Percentiles rank a stretch among this genome's conserved stretches.
phyloP scores from a whole-genome alignment of 2,329 filamentous ascomycete genomes.

The Aureobasidium melanogenum region DNA sequence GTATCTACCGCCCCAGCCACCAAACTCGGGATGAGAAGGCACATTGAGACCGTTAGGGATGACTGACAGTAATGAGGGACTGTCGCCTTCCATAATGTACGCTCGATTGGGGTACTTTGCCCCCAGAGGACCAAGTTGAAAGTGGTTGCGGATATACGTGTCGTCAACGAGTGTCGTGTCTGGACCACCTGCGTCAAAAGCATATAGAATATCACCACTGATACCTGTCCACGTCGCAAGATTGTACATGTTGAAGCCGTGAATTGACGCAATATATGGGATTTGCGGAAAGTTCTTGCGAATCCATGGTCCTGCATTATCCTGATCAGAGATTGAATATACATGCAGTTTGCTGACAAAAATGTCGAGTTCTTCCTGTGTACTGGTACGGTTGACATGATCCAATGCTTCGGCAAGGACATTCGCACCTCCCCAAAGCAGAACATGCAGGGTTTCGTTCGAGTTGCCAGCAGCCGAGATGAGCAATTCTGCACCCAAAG shows the following conservation, averaged over 20 bases:
- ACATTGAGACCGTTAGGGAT: constrained; percentile 40
- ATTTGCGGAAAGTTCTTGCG: constrained; percentile 45
- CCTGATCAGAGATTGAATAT: constrained; percentile 52
- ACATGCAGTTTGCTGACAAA: constrained; percentile 39
- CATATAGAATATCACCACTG: constrained; percentile 39
- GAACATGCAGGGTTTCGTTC: constrained; percentile 38
- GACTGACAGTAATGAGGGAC: constrained; percentile 42
- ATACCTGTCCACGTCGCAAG: constrained; percentile 50
- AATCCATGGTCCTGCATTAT: constrained; percentile 50
- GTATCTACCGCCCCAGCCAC: constrained; percentile 45
- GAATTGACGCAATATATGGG: constrained; percentile 48
- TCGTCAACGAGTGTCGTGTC: constrained; percentile 41
- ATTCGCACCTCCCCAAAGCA: constrained; percentile 43
- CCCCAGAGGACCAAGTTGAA: constrained; percentile 43
- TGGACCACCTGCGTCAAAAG: constrained; percentile 40
- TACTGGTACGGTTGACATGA: constrained; percentile 24
- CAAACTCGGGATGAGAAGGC: constrained; percentile 39
- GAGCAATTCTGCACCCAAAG: constrained; percentile 17
- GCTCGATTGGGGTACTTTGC: constrained; percentile 35
- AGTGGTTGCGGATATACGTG: constrained; percentile 45
- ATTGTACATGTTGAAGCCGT: constrained; percentile 48
- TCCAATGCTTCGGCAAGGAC: constrained; percentile 42
- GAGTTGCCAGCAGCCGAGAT: constrained; percentile 18
- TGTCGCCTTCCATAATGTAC: constrained; percentile 48
- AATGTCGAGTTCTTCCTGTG: constrained; percentile 24